Conservation (phyloP, 768 basidiomycete species). For the Suillus paluster region DNA sequence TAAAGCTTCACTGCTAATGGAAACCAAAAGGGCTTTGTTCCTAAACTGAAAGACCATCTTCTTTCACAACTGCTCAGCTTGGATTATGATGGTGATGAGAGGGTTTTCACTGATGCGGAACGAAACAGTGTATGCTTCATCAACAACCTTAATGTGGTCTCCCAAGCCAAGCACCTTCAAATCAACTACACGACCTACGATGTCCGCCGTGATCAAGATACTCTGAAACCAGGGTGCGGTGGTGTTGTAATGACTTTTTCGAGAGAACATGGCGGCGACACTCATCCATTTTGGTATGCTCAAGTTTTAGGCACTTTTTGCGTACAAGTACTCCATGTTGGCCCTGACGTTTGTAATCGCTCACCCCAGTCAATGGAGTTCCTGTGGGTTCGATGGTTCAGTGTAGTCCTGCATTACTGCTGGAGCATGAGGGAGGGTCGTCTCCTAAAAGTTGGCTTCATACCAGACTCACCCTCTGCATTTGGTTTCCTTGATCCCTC, state of each 20-base stretch:
- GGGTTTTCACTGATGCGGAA: conserved; percentile 9
- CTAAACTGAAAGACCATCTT: conserved; percentile 25
- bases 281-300: conserved; percentile 29
- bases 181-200: conserved; percentile 28
- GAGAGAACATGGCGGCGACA: conserved; percentile 11
- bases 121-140: conserved; percentile 1
- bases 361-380: conserved; percentile 19
- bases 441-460: conserved; percentile 25
- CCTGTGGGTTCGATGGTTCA: conserved; percentile 30
- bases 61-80: conserved; percentile 15
- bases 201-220: conserved; percentile 21
- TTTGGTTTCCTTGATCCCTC: conserved; percentile 31
- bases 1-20: not conserved
- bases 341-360: not conserved
- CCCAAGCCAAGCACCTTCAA: conserved; percentile 9
- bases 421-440: conserved; percentile 15
- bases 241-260: conserved; percentile 25
- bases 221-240: conserved; percentile 21
- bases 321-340: conserved; percentile 15
- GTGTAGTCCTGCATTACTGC: conserved; percentile 10
- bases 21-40: conserved; percentile 21
- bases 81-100: conserved; percentile 21
- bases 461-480: conserved; percentile 16
- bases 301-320: conserved; percentile 26
- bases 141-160: conserved; percentile 16